Evolutionary conservation across 345 rosid genomes (phyloP).

Genomic region (Ceriops decandra): DNA sequence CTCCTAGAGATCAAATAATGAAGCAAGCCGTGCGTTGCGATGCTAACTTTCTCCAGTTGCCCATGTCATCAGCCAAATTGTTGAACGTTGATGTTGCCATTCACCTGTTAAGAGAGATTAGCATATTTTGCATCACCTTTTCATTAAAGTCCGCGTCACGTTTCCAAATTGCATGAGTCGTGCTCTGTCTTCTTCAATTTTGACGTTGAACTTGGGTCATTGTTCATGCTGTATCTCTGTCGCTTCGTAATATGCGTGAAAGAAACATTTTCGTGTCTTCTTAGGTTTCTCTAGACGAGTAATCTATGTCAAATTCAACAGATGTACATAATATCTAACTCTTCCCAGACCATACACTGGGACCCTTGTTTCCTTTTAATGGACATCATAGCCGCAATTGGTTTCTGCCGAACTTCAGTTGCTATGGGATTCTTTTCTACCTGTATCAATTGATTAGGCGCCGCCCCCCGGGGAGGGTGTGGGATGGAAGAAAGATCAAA

Average conservation of each 20-base stretch:
- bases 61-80: not conserved
- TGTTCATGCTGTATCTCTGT: not conserved
- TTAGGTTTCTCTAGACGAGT: no score
- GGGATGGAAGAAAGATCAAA: no score
- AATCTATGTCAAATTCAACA: no score
- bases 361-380: not conserved
- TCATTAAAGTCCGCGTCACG: slow-evolving; percentile 2
- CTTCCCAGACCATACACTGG: no score
- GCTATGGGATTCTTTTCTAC: not conserved
- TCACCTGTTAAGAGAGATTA: not conserved
- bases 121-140: not conserved
- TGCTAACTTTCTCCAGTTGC: not conserved
- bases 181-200: not conserved
- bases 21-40: no score
- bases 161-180: slow-evolving; percentile 8
- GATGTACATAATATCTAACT: no score
- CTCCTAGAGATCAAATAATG: no score
- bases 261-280: not conserved
- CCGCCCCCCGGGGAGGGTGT: no score
- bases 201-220: no score
- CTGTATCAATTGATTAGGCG: not conserved
- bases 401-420: not conserved
- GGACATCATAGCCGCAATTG: not conserved
- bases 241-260: no score
- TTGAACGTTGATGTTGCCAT: not conserved